Base-by-base conservation (phyloP, 805 yeast genomes). In the Wickerhamomyces chambardii region DNA sequence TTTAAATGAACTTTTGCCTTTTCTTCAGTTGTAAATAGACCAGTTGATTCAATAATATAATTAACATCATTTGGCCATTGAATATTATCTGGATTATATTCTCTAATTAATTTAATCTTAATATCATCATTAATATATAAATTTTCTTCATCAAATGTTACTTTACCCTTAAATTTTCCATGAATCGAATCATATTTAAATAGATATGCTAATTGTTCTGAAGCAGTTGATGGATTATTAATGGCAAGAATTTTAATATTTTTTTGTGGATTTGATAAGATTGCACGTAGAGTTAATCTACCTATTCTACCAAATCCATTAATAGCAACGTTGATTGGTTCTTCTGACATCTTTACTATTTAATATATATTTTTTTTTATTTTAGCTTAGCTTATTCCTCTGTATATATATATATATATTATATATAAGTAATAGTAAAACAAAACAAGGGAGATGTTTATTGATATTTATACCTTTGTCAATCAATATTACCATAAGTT, bases 221-320 rank as follows among this genome's bases (percentile, higher is more conserved):
- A 66, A 42, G 74, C 69, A 59, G 75, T 75, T 66, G 74, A 75
- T 33, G 84, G 84, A 61, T 77, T 80, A 56, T 77, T 77, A 67
- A 77, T 58, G 46, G 81, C 83, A 41, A 77, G 78, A 45, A 77
- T 75, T 44, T 70, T 66, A 55, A 75, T 64, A 46, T 55, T 55
- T 14, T 24, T 24, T 24, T 24, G 11, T 46, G 57, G 54, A 70
- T 79, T 73, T 38, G 55, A 30, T 48, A 73, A 60, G 45, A 79
- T 79, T 44, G 75, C 61, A 73, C 83, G 73, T 54, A 74, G 57
- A 44, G 75, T 82, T 53, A 75, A 66, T 66, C 83, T 72, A 55
- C 83, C 83, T 55, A 75, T 75, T 66, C 83, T 70, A 58, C 83
- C 83, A 73, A 75, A 75, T 53, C 83, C 83, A 73, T 75, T 75